Evolutionary conservation across 208 protist species (phyloP), one percentile per base, ranked within the genome.

Genomic region (Polymyxa betae): DNA sequence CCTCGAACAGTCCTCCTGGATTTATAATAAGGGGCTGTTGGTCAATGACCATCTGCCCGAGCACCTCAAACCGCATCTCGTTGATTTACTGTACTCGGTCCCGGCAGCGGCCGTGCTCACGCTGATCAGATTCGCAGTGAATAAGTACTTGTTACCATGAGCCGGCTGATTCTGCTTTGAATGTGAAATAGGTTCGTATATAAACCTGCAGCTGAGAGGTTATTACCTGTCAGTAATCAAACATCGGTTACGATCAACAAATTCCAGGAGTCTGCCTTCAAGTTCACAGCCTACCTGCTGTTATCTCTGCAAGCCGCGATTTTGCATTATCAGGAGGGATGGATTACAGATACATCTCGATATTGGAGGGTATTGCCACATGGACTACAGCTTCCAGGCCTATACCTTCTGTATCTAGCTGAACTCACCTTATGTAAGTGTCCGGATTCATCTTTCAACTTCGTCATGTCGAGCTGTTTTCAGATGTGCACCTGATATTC

Each of bases 371-470:
- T 12, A 45, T 82, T 5, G 72, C 72, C 72, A 38, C 72, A 82
- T 35, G 54, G 16, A 29, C 5, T 82, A 20, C 12, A 29, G 49
- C 12, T 82, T 5, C 72, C 72, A n/a, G 72, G 72, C 10, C 5
- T 82, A n/a, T 20, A 43, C 10, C 35, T 35, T 12, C 40, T 45
- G 12, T 82, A 82, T 43, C n/a, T 82, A 40, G 35, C 72, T 12
- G 72, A 82, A 35, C 72, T 82, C 35, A 45, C 72, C 16, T 82
- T 82, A n/a, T 82, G 72, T 82, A 82, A 5, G 72, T 43, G 16
- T 82, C 5, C 35, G 72, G 72, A 5, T 40, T 40, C 72, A n/a
- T n/a, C 5, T 43, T 5, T 12, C 5, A 38, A 20, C 72, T 35
- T 35, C n/a, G 35, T 20, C 72, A 43, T 82, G 16, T 35, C 16